These are phyloP conservation scores for Aspergillus latus DNA, from an alignment of 2,329 filamentous ascomycete genomes.

Conservation along the genomic window DNA sequence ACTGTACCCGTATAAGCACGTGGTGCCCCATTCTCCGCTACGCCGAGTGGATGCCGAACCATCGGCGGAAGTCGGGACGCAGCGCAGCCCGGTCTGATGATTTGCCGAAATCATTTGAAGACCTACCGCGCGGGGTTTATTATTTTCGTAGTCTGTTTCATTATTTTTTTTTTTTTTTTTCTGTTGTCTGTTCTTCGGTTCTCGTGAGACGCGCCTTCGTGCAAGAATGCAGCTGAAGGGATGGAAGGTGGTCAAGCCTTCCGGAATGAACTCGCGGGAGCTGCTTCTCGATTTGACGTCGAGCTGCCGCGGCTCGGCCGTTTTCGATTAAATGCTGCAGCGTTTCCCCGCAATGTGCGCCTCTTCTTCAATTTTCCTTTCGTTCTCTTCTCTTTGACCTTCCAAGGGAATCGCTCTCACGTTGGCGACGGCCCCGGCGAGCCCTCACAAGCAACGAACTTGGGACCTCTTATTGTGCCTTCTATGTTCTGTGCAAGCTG, in stretches of 20 bases:
- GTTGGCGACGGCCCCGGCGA: too few species aligned
- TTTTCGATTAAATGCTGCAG: slow-evolving; percentile 2
- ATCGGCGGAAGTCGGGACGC: slow-evolving; percentile 27
- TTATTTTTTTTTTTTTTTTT: slow-evolving; percentile 7
- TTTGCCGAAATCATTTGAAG: slow-evolving; percentile 16
- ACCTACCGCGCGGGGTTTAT: slow-evolving; percentile 10
- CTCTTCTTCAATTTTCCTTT: not conserved
- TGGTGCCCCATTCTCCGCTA: slow-evolving; percentile 7
- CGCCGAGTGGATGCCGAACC: slow-evolving; percentile 15
- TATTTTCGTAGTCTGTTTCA: slow-evolving; percentile 2
- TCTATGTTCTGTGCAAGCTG: too few species aligned
- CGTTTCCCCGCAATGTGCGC: not conserved
- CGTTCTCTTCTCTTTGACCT: not conserved
- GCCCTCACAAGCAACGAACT: too few species aligned
- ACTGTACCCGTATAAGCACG: not conserved
- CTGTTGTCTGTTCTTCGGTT: not conserved
- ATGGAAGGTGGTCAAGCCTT: not conserved
- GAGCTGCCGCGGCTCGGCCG: slow-evolving; percentile 11
- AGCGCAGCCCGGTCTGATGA: slow-evolving; percentile 19
- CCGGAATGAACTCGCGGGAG: not conserved
- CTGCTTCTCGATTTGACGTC: not conserved
- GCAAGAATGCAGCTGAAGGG: not conserved
- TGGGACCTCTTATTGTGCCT: too few species aligned
- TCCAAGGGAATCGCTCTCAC: too few species aligned
- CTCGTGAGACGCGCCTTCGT: too few species aligned